Percentiles rank a stretch among this genome's conserved stretches.
These are phyloP conservation scores for Termitomyces sp. DNA, from an alignment of 768 basidiomycete genomes.

Conservation along the genomic window DNA sequence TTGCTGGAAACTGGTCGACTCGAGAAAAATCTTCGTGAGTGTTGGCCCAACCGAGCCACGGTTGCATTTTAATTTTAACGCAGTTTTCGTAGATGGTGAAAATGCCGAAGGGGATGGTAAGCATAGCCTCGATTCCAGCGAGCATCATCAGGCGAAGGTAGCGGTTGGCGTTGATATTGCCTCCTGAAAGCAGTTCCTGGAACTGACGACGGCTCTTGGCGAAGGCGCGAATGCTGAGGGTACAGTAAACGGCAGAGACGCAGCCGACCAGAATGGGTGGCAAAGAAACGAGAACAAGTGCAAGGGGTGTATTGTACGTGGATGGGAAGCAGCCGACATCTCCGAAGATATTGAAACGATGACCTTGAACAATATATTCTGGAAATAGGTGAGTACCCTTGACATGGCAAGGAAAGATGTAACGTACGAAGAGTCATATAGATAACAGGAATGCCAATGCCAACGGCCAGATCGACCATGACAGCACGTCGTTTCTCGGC, in stretches of 20 bases:
- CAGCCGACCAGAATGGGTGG: conserved; percentile 37
- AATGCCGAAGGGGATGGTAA: conserved; percentile 32
- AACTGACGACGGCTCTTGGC: conserved; percentile 32
- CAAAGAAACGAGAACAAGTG: conserved; percentile 27
- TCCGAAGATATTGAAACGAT: conserved; percentile 42
- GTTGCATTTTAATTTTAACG: conserved; percentile 15
- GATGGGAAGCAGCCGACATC: conserved; percentile 41
- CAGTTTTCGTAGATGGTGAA: conserved; percentile 25
- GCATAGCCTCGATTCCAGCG: conserved; percentile 31
- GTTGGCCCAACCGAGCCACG: conserved; percentile 45
- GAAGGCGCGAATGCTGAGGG: conserved; percentile 31
- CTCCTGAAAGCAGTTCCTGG: conserved; percentile 27
- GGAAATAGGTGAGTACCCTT: neutral
- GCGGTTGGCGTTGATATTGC: conserved; percentile 33
- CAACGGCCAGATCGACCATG: conserved; percentile 45
- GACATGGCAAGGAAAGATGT: neutral
- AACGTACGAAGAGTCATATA: conserved; percentile 18
- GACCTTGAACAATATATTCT: conserved; percentile 44
- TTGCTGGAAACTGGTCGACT: conserved; percentile 29
- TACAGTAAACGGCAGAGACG: conserved; percentile 32
- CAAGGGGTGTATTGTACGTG: conserved; percentile 28
- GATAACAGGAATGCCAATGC: conserved; percentile 47
- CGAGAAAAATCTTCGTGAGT: conserved; percentile 46
- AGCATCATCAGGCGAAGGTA: conserved; percentile 50
- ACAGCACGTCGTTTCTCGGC: conserved; percentile 45